These are phyloP conservation scores for Aspergillus sp. DNA, from an alignment of 2,329 filamentous ascomycete species.

Conservation along the genomic window DNA sequence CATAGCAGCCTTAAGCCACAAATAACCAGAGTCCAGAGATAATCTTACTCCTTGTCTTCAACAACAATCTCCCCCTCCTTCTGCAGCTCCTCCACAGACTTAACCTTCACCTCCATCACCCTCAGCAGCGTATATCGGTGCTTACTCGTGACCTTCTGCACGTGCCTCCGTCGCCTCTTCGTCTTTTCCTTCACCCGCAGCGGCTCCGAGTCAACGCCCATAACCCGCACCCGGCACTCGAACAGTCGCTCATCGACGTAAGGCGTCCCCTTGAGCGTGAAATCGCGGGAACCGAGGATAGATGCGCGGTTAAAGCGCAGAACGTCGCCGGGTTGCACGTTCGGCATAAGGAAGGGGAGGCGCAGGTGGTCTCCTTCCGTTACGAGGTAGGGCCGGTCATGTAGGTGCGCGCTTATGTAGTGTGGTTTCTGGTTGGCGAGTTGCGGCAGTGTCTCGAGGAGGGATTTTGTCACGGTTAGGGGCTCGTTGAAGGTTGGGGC, in stretches of 20 bases:
- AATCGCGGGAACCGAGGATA: slow-evolving; percentile 81
- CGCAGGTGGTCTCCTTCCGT: slow-evolving; percentile 69
- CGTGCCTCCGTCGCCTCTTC: slow-evolving; percentile 68
- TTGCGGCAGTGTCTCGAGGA: slow-evolving; percentile 44
- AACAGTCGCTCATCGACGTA: slow-evolving; percentile 82
- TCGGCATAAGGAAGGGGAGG: slow-evolving; percentile 76
- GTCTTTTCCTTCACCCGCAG: slow-evolving; percentile 77
- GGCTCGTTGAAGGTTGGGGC: slow-evolving; percentile 38
- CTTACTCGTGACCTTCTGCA: slow-evolving; percentile 81
- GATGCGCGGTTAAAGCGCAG: slow-evolving; percentile 84
- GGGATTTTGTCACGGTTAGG: slow-evolving; percentile 42
- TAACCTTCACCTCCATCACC: slow-evolving; percentile 77
- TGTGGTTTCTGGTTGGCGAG: slow-evolving; percentile 46
- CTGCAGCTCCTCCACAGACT: slow-evolving; percentile 55
- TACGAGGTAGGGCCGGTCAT: slow-evolving; percentile 51
- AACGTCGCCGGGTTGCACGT: slow-evolving; percentile 76
- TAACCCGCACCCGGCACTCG: slow-evolving; percentile 79
- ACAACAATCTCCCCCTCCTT: slow-evolving; percentile 39
- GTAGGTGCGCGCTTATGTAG: slow-evolving; percentile 50
- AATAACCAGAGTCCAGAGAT: neutral
- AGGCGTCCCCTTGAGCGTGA: slow-evolving; percentile 78
- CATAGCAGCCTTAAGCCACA: neutral
- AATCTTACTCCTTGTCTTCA: slow-evolving; percentile 22
- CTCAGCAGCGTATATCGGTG: slow-evolving; percentile 82
- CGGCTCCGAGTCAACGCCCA: slow-evolving; percentile 80